Conservation (phyloP, 768 basidiomycete species). For the Pleurotus ostreatus region DNA sequence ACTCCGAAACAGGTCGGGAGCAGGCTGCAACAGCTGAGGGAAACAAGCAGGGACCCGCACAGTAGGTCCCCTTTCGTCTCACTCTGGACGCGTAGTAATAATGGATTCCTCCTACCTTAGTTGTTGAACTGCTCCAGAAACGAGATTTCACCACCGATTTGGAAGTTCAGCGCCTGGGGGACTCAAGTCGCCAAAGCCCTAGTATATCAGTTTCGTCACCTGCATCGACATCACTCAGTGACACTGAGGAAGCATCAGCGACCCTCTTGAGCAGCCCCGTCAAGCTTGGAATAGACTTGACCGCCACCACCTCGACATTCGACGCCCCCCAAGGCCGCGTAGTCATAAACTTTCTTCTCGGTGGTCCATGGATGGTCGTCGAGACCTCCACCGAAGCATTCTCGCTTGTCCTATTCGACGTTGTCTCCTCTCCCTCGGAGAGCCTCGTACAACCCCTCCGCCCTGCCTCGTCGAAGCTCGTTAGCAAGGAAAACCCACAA, state of each 20-base stretch:
- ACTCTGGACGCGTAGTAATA: background rate
- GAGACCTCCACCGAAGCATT: background rate
- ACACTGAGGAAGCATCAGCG: background rate
- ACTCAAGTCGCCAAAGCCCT: background rate
- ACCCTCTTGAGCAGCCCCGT: background rate
- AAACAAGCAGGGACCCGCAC: conserved; percentile 52
- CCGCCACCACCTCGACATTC: background rate
- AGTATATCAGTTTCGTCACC: background rate
- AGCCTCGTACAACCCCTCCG: background rate
- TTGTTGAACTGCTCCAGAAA: conserved; percentile 17
- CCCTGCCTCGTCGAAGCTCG: conserved; percentile 6
- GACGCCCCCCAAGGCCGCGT: background rate
- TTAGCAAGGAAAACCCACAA: conserved; percentile 13
- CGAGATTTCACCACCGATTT: background rate
- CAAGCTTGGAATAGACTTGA: background rate
- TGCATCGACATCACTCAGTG: background rate
- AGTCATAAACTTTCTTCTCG: background rate
- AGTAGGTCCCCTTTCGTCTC: conserved; percentile 35
- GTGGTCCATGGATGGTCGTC: background rate
- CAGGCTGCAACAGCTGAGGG: conserved; percentile 63
- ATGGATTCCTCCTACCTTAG: conserved; percentile 10
- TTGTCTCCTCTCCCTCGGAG: background rate
- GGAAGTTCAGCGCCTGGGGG: background rate
- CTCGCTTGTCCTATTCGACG: background rate
- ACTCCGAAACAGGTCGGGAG: conserved; percentile 71